Conservation (phyloP, 108 stramenopile genomes). For the Craspedostauros australis region DNA sequence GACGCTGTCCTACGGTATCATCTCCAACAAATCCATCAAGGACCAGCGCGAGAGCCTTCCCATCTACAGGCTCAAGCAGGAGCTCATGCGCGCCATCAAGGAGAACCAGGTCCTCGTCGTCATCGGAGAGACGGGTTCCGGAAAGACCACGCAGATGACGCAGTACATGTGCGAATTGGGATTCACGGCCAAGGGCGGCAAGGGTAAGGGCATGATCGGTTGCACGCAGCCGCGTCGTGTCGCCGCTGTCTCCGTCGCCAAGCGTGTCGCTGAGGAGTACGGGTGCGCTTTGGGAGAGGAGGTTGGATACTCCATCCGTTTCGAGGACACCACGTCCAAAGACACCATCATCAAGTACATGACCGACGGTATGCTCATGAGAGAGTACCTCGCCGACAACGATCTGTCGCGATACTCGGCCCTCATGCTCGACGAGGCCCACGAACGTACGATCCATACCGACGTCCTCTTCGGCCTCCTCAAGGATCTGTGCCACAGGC, state of each 20-base stretch:
- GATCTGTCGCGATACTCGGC: constrained; percentile 83
- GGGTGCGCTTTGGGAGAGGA: constrained; percentile 92
- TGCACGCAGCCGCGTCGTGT: constrained; percentile 99
- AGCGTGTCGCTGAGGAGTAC: constrained; percentile 98
- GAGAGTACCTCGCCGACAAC: constrained; percentile 91
- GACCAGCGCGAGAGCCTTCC: constrained; percentile 96
- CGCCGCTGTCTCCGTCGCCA: constrained; percentile 96
- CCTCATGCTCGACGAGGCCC: constrained; percentile 95
- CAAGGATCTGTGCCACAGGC: constrained; percentile 85
- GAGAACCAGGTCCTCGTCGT: constrained; percentile 93
- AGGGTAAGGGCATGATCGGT: constrained; percentile 93
- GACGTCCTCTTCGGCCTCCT: constrained; percentile 97
- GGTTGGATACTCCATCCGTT: constrained; percentile 97
- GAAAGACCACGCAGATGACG: constrained; percentile 97
- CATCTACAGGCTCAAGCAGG: constrained; percentile 79
- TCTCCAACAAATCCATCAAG: constrained; percentile 87
- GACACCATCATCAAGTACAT: constrained; percentile 97
- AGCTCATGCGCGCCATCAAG: constrained; percentile 73
- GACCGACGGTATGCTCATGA: constrained; percentile 99
- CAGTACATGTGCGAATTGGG: constrained; percentile 98
- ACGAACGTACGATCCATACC: constrained; percentile 98
- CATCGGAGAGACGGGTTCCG: constrained; percentile 95
- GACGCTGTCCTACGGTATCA: constrained; percentile 89
- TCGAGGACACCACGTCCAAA: constrained; percentile 94
- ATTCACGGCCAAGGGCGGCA: constrained; percentile 68